Percentiles rank a stretch among this genome's conserved stretches.
Conservation (phyloP, 352 stramenopile species). For the Phytophthora litchii region DNA sequence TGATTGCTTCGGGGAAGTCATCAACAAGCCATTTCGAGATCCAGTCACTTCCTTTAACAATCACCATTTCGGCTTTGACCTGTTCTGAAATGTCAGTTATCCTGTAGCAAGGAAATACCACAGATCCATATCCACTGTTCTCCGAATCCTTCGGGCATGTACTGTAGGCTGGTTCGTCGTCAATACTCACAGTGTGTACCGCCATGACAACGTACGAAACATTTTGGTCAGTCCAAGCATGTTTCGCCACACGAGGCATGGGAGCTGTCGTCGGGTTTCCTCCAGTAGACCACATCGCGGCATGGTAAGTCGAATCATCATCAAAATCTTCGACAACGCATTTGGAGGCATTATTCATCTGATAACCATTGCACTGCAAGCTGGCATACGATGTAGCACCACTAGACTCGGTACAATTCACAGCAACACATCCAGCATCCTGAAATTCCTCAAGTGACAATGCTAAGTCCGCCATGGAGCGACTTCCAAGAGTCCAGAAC, state of each 20-base stretch:
- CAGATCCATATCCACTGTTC: slow-evolving; percentile 23
- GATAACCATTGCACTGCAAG: slow-evolving; percentile 27
- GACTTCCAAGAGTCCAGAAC: slow-evolving; percentile 21
- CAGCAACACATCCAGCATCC: slow-evolving; percentile 8
- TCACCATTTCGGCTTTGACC: slow-evolving; percentile 16
- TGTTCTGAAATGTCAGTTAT: slow-evolving; percentile 2
- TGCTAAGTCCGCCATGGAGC: slow-evolving; percentile 30
- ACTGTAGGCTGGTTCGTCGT: slow-evolving; percentile 27
- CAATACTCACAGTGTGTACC: slow-evolving; percentile 15
- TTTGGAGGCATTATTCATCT: slow-evolving; percentile 36
- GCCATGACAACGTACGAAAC: slow-evolving; percentile 16
- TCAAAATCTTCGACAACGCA: slow-evolving; percentile 33
- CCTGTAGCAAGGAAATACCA: slow-evolving; percentile 36
- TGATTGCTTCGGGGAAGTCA: slow-evolving; percentile 1
- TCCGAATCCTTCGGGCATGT: slow-evolving; percentile 9
- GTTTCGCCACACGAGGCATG: slow-evolving; percentile 7
- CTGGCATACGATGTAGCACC: slow-evolving; percentile 3
- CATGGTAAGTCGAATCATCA: slow-evolving; percentile 6
- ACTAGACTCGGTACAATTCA: slow-evolving; percentile 25
- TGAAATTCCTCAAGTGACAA: slow-evolving; percentile 19
- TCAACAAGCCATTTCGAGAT: slow-evolving; percentile 37
- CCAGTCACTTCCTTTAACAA: slow-evolving; percentile 7
- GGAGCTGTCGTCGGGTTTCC: slow-evolving; percentile 16
- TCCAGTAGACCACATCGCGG: slow-evolving; percentile 30
- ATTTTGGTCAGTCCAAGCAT: slow-evolving; percentile 6